Evolutionary conservation across 2,329 filamentous ascomycete species (phyloP), one percentile per base, ranked within the genome.

Genomic region (Phaeophleospora eucalypticola): DNA sequence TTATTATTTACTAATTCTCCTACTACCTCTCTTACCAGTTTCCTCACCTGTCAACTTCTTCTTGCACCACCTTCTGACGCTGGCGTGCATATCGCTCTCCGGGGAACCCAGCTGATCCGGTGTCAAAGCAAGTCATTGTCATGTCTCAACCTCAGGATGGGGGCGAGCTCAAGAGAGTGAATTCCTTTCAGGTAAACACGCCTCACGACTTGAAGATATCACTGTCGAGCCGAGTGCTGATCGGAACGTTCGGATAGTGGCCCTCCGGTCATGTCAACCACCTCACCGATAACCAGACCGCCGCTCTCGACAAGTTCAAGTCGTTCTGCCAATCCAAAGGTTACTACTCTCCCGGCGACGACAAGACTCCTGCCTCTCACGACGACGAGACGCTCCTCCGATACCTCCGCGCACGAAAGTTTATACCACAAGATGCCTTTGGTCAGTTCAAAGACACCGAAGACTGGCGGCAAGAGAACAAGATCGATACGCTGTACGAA

Each of bases 391-490:
- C 82, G 3, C 69, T 90, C 49, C 73, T 90, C 81, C 88, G 90
- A 50, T 96, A 86, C 67, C 76, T 96, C 41, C 86, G 90, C 60
- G 90, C 90, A 27, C 82, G 90, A 46, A 86, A 83, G 67, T 96
- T 91, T 75, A 72, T 84, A 20, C 79, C 87, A 8, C 71, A 82
- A 56, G 89, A 91, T 57, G 90, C 90, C 10, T 84, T 84, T 65
- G 77, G 73, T 49, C 90, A 96, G 70, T 95, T 95, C 71, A 83
- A 84, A 61, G 87, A 89, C 45, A 95, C 89, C 0, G 89, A 95
- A 68, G 81, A 87, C 48, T 96, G 90, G 87, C 82, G 90, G 51
- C 80, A 80, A 57, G 82, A 86, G 52, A 91, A 91, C 66, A 76
- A 87, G 56, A 78, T 95, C 40, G 81, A 89, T 52, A 74, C 81